Base-by-base conservation (phyloP, 805 yeast genomes). In the Komagataella phaffii region DNA sequence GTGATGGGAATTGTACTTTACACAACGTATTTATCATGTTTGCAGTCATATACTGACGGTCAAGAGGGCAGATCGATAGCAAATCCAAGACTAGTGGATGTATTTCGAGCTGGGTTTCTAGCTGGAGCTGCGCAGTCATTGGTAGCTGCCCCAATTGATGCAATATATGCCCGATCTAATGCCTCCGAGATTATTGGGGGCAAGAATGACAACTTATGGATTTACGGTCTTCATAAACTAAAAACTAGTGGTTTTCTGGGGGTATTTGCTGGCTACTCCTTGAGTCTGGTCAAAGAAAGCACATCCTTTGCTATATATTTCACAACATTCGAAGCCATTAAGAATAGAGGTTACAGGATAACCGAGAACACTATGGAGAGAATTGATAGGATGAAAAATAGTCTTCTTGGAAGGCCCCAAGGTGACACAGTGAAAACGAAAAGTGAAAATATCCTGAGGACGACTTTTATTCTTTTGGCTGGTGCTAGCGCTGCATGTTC, bases 131-230 rank as follows among this genome's bases (percentile, higher is more conserved):
- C 81, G 21, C 96, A 93, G 59, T 85, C 95, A n/a, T 67, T 88
- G 17, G 90, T 88, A 0, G 96, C 96, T 1, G 91, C 96, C 1
- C 98, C 98, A 0, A 73, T 91, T 3, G 97, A 91, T 66, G 96
- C 97, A 6, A 80, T 91, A 3, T 85, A 84, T 60, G 79, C 95
- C 1, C 73, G 97, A 57, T 86, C 90, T 56, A 75, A 81, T 1
- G 83, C 88, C 4, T 77, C 84, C 8, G 96, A 88, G 57, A 67
- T 90, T 51, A 65, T 88, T 14, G 74, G 76, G 50, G 85, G 88
- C 6, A 72, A 75, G 36, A 82, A 85, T 64, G 77, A 77, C 53
- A 84, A 84, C 53, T 64, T 90, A 52, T 88, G 96, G 95, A 67
- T 67, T 23, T 91, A 88, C 64, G 89, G 91, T 0, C 62, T 75